Base-by-base conservation (phyloP, 306 rosid genomes). In the Crotalaria pallida region DNA sequence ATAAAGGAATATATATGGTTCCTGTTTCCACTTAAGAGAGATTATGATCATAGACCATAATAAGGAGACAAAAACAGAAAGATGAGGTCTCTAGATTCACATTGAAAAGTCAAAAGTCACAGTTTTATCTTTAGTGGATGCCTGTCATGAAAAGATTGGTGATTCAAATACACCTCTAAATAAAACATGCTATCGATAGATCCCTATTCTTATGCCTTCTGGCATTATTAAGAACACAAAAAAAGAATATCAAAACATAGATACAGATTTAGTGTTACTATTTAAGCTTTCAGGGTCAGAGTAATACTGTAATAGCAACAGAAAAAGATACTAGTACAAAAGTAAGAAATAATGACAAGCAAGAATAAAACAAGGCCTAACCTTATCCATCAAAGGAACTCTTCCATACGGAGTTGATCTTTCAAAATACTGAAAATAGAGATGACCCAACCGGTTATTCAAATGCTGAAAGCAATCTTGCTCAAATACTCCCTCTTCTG, bases 361-460 rank as follows among this genome's bases (percentile, higher is more conserved):
- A 58, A 21, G 10, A 43, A 17, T 4, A 47, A 43, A 36, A 34
- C 38, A 49, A 47, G 18, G 40, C 6, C 88, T 97, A 97, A 90
- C 99, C 99, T 95, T 89, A 84, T 92, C 97, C 86, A 84, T 83
- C 10, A 92, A 84, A 77, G 97, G 97, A 49, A 85, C 87, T 85
- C 97, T 85, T 15, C 88, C 97, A 79, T 87, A 89, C 0, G 97
- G 97, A 66, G 97, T 76, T 19, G 96, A 84, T 84, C 79, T 88
- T 79, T 92, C 97, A 77, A 89, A 88, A 70, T 88, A 87, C 64
- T 89, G 86, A 34, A 85, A 85, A 50, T 89, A 89, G 18, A 64
- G 89, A 45, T 55, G 12, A 0, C 97, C 97, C 78, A 89, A 81
- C 64, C 96, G 74, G 31, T 87, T 88, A 67, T 84, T 88, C 38